A percentile compares a stretch with the other conserved stretches of the same genome.
These are phyloP conservation scores for Poronia punctata DNA, from an alignment of 495 filamentous ascomycete species.

Conservation along the genomic window DNA sequence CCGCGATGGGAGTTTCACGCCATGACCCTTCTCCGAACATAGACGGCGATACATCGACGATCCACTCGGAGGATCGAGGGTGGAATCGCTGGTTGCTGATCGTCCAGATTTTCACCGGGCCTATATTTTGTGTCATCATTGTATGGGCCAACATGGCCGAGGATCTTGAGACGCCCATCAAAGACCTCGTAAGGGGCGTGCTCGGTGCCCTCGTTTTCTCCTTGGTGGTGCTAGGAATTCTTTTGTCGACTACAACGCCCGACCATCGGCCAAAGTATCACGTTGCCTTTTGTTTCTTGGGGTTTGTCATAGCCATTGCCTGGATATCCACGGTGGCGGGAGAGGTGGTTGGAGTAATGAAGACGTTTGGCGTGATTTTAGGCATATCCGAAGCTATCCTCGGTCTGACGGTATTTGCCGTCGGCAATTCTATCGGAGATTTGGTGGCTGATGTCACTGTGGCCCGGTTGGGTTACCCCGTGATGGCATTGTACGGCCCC, in stretches of 20 bases:
- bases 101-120: conserved; percentile 80
- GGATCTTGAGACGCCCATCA: conserved; percentile 33
- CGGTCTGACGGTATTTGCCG: conserved; percentile 92
- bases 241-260: conserved; percentile 57
- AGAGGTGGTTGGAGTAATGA: conserved; percentile 92
- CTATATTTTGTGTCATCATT: conserved; percentile 72
- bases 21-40: conserved; percentile 19
- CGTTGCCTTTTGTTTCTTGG: conserved; percentile 72
- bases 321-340: conserved; percentile 97
- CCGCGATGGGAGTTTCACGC: conserved; percentile 9
- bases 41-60: conserved; percentile 19
- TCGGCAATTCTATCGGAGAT: conserved; percentile 92
- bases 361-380: conserved; percentile 86
- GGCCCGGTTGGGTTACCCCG: conserved; percentile 84
- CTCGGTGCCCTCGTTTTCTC: conserved; percentile 68
- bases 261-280: conserved; percentile 57
- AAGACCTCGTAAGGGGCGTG: conserved; percentile 50
- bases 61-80: conserved; percentile 31
- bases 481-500: conserved; percentile 76
- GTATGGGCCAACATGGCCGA: conserved; percentile 63
- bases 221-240: conserved; percentile 50
- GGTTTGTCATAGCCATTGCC: conserved; percentile 84
- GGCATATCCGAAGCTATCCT: conserved; percentile 93
- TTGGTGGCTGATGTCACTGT: conserved; percentile 93
- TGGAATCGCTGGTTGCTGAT: conserved; percentile 91